Evolutionary conservation across 768 basidiomycete species (phyloP).

Genomic region (Podaxis sp.): DNA sequence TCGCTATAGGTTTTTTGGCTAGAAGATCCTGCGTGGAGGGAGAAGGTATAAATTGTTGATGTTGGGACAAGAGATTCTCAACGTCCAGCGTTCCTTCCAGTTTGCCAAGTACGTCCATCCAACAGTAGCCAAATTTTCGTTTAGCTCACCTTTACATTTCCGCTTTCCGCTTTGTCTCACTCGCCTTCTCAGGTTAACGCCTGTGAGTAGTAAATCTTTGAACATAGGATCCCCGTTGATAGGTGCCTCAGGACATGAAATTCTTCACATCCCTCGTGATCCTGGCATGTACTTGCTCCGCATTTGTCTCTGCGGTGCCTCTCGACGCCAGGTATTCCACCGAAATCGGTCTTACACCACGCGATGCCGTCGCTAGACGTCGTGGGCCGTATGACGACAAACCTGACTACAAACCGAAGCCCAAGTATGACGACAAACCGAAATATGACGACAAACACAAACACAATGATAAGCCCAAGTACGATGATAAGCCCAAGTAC

Average conservation of each 20-base stretch:
- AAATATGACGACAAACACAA: background rate
- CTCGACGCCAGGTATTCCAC: background rate
- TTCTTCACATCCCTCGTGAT: constrained; percentile 4
- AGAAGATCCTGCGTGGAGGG: background rate
- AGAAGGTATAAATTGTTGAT: background rate
- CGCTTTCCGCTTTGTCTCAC: background rate
- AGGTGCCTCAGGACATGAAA: constrained; percentile 1
- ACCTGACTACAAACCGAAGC: background rate
- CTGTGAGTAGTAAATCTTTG: background rate
- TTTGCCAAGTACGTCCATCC: background rate
- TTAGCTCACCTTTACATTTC: background rate
- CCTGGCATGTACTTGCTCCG: constrained; percentile 1
- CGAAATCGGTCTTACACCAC: background rate
- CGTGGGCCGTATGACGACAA: background rate
- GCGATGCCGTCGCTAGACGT: background rate
- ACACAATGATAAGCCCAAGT: background rate
- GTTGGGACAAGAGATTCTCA: background rate
- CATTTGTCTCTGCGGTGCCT: constrained; percentile 8
- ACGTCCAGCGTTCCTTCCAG: background rate
- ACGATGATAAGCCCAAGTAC: background rate
- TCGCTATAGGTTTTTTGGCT: background rate
- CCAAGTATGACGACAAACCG: background rate
- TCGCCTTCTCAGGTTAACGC: background rate
- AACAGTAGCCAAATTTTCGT: background rate
- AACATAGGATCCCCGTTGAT: background rate